Evolutionary conservation across 768 basidiomycete species (phyloP), one percentile per base, ranked within the genome.

Genomic region (Tylopilus subfusipes): DNA sequence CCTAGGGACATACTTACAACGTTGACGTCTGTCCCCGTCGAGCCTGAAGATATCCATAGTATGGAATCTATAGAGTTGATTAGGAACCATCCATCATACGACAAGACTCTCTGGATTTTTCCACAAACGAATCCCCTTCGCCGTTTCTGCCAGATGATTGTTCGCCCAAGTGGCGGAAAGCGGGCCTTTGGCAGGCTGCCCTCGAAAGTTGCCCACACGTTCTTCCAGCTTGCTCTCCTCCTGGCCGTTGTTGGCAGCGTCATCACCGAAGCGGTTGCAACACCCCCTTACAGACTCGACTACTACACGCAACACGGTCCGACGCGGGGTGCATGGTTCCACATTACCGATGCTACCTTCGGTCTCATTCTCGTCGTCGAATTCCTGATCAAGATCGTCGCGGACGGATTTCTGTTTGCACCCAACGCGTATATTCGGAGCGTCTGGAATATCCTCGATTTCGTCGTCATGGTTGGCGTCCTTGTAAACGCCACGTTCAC

Each of bases 371-470:
- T 96, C 21, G 72, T 95, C 44, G 59, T 85, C 52, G 96, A 98
- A 65, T 93, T 94, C 62, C 51, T 87, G 58, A 84, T 97, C 83
- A 98, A 98, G 72, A 73, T 94, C 67, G 74, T 93, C 46, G 96
- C 96, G 0, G 96, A 98, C 64, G 96, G 96, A 0, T 88, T 95
- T 69, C 64, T 88, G 14, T 93, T 93, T 72, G 86, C 90, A 0
- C 93, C 93, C 0, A 93, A 93, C 62, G 93, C 93, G 0, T 98
- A 98, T 66, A 69, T 97, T 24, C 85, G 86, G 24, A 90, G 90
- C 56, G 85, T 93, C 12, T 97, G 93, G 93, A 97, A 97, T 67
- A 70, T 86, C 61, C 73, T 98, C 53, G 96, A 98, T 71, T 86
- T 96, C 60, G 68, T 90, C 65, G 86, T 98, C 67, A 82, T 98